Evolutionary conservation across 768 basidiomycete species (phyloP), one percentile per base, ranked within the genome.

Genomic region (Glaciozyma martinii): DNA sequence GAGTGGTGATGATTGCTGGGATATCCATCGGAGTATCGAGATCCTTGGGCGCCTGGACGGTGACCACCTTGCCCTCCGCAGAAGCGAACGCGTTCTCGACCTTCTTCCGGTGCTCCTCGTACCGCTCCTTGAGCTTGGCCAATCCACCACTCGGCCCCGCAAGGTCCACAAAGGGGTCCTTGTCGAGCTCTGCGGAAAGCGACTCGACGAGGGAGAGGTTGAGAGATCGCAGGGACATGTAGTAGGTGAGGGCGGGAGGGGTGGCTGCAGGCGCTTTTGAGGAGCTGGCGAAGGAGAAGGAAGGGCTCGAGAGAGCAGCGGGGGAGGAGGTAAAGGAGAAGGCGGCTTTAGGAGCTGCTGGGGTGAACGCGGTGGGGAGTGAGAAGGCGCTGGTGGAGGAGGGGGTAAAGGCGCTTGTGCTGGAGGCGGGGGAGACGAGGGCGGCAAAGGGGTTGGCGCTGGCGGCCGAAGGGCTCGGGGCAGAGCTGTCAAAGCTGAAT

Each of bases 151-250:
- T 58, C 1, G 25, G 43, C 0, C 47, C 59, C n/a, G 61, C n/a
- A 2, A 70, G 66, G 55, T 70, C 58, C 32, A 53, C 56, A 40
- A 70, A 70, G 0, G 63, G 54, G n/a, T 70, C 63, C 37, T 59
- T 59, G 16, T 66, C 69, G 60, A 70, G 19, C 37, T 43, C 46
- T 15, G 56, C 56, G 10, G 46, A 8, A 29, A 70, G 60, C 3
- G 58, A 54, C 18, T 64, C 69, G 54, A 64, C 16, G 27, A 66
- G 59, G 1, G 69, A 56, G 43, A 66, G 40, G 63, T 70, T 70
- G 44, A 70, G 63, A 2, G 61, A 65, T 16, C 69, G 59, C 1
- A 66, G 59, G 15, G 69, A 50, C 23, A 62, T 54, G 63, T 57
- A 70, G 63, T 70, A 70, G 29, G 55, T 56, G 43, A 60, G 61